These are phyloP conservation scores for Penicillium polonicum DNA, from an alignment of 2,329 filamentous ascomycete genomes.

Conservation along the genomic window DNA sequence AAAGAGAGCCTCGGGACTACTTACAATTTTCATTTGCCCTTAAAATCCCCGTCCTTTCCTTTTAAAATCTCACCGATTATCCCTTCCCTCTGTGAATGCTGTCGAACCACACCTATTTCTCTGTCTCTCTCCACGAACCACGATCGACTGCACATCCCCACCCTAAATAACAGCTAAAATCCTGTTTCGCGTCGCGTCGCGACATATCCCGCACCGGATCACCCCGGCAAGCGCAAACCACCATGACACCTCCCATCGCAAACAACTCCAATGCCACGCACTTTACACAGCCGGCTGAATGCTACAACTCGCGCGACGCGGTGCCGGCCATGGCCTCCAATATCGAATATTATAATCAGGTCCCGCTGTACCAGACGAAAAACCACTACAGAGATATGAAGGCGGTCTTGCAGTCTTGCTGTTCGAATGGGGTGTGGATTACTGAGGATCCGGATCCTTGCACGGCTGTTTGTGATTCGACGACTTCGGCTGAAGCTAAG, in stretches of 20 bases:
- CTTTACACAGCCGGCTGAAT: conserved; percentile 12
- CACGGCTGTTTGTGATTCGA: conserved; percentile 17
- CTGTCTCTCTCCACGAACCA: background rate
- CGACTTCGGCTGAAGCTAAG: conserved; percentile 4
- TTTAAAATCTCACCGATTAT: background rate
- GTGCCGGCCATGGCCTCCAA: conserved; percentile 5
- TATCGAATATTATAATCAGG: conserved; percentile 14
- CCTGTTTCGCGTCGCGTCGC: background rate
- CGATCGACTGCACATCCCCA: background rate
- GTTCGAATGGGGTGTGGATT: conserved; percentile 11
- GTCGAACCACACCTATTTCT: background rate
- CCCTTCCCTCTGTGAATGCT: background rate
- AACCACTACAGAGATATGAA: conserved; percentile 7
- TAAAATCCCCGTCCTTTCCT: background rate
- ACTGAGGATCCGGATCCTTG: conserved; percentile 17
- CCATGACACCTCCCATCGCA: background rate
- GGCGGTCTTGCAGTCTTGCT: conserved; percentile 14
- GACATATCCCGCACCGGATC: background rate
- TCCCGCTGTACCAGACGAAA: conserved; percentile 17
- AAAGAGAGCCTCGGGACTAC: background rate
- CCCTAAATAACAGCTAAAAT: background rate
- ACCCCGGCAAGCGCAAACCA: background rate
- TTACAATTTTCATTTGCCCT: background rate
- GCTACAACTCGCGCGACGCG: conserved; percentile 11
- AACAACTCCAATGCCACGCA: conserved; percentile 1